phyloP scores from a whole-genome alignment of 2,329 filamentous ascomycete genomes.

The Xenoacremonium recifei region DNA sequence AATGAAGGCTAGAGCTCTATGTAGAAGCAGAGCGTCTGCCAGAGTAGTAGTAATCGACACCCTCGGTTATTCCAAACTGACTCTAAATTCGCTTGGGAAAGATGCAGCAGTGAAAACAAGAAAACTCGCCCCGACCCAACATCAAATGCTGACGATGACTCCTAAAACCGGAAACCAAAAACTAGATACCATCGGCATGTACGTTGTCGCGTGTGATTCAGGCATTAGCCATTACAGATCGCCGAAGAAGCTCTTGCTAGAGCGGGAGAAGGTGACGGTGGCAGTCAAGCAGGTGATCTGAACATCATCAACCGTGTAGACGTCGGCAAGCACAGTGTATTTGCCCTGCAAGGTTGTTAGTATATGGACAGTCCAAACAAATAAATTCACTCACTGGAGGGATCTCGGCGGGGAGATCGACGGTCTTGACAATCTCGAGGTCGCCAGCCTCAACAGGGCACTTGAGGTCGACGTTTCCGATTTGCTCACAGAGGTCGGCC shows the following conservation, averaged over 20 bases:
- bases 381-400: constrained; percentile 68
- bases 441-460: constrained; percentile 85
- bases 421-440: constrained; percentile 72
- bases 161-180: constrained; percentile 11
- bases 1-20: no score
- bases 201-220: constrained; percentile 12
- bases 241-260: constrained; percentile 36
- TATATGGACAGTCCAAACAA: neutral
- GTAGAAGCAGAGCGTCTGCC: no score
- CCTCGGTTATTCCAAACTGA: constrained; percentile 18
- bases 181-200: constrained; percentile 7
- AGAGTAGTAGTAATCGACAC: constrained; percentile 6
- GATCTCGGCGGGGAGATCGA: constrained; percentile 82
- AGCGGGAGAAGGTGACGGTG: constrained; percentile 57
- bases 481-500: constrained; percentile 85
- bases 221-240: constrained; percentile 37
- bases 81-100: constrained; percentile 20
- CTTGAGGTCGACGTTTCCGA: constrained; percentile 81
- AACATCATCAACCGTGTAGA: constrained; percentile 68
- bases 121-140: constrained; percentile 21
- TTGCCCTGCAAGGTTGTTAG: constrained; percentile 61
- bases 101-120: constrained; percentile 17
- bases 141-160: constrained; percentile 7
- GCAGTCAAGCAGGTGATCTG: constrained; percentile 87
- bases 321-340: constrained; percentile 87